A percentile compares a stretch with the other conserved stretches of the same genome.
Evolutionary conservation across 441 rosid genomes (phyloP).

Genomic region (Viola pubescens): DNA sequence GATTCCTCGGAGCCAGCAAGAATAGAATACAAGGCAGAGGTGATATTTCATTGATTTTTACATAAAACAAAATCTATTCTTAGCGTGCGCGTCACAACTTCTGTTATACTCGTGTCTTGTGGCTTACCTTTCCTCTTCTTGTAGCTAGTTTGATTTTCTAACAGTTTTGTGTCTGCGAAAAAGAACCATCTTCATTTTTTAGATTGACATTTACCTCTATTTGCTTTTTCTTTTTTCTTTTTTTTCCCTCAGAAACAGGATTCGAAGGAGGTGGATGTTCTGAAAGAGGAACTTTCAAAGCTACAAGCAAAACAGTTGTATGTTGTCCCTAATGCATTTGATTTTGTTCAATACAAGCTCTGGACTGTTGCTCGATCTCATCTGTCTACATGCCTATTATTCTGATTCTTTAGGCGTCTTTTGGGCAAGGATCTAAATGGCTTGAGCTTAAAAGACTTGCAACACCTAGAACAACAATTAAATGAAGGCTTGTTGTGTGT

Average conservation of each 20-base stretch:
- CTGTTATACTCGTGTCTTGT: neutral
- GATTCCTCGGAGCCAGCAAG: slow-evolving; percentile 40
- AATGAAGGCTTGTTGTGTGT: slow-evolving; percentile 51
- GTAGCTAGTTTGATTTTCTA: too few relatives aligned
- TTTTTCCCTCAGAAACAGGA: slow-evolving; percentile 36
- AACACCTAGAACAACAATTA: slow-evolving; percentile 65
- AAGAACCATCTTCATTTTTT: neutral
- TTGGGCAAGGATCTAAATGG: slow-evolving; percentile 57
- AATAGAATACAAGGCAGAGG: slow-evolving; percentile 44
- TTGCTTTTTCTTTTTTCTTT: neutral
- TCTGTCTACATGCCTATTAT: slow-evolving; percentile 7
- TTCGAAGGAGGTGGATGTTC: slow-evolving; percentile 41
- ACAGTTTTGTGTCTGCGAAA: neutral
- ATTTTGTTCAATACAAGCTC: neutral
- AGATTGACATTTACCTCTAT: slow-evolving; percentile 5
- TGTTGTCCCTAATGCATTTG: slow-evolving; percentile 21
- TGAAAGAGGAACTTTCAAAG: slow-evolving; percentile 57
- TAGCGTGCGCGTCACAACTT: neutral
- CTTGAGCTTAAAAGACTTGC: slow-evolving; percentile 64
- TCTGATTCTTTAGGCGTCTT: slow-evolving; percentile 38
- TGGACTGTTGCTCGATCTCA: slow-evolving; percentile 1
- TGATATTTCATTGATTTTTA: slow-evolving; percentile 15
- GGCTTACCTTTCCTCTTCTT: neutral
- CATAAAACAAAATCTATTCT: neutral
- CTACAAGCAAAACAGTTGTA: slow-evolving; percentile 73